phyloP scores from a whole-genome alignment of 192 early-diverging fungal species.

The Paraglomus occultum region DNA sequence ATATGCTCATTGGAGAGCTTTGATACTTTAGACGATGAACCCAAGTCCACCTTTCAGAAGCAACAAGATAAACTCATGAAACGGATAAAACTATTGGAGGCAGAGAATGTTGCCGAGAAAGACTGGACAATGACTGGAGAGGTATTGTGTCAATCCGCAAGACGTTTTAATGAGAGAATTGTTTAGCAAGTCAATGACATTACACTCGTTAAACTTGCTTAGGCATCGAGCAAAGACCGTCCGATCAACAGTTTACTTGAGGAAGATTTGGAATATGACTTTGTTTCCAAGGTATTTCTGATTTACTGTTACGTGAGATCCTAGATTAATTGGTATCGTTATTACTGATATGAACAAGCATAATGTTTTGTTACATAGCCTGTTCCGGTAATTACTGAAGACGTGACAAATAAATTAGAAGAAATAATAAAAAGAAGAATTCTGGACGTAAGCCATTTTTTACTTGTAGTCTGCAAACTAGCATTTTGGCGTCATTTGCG shows the following conservation, averaged over 20 bases:
- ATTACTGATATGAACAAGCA: no score
- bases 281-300: constrained; percentile 67
- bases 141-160: constrained; percentile 6
- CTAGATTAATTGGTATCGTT: neutral
- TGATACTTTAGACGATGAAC: constrained; percentile 27
- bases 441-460: constrained; percentile 51
- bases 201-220: neutral
- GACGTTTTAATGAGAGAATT: no score
- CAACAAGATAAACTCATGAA: constrained; percentile 66
- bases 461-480: no score
- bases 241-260: constrained; percentile 93
- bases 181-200: no score
- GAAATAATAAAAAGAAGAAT: constrained; percentile 94
- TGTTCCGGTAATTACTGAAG: constrained; percentile 92
- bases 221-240: constrained; percentile 67
- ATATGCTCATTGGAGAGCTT: constrained; percentile 31
- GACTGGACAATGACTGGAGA: constrained; percentile 94
- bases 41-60: constrained; percentile 76
- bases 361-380: constrained; percentile 42
- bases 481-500: no score
- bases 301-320: neutral
- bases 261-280: constrained; percentile 91
- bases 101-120: constrained; percentile 77
- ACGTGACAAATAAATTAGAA: constrained; percentile 81
- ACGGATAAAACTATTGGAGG: constrained; percentile 81